Conservation (phyloP, 106 monocot species). For the Gastrodia elata region DNA sequence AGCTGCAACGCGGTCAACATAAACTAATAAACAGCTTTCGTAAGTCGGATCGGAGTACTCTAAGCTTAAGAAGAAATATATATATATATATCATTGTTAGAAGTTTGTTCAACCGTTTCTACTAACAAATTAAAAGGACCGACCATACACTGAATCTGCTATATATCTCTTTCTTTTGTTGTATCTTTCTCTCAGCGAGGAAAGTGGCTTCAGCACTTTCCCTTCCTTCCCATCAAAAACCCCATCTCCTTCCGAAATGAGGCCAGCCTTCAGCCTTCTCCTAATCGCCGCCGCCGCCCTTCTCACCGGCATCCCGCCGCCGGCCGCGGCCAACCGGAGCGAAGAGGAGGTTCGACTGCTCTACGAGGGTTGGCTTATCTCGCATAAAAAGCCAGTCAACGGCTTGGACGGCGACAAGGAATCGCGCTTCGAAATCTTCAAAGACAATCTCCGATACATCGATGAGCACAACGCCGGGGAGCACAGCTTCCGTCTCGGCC, state of each 20-base stretch:
- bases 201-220: neutral
- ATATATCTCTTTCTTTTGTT: too few relatives aligned
- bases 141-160: too few relatives aligned
- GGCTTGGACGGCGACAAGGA: conserved; percentile 35
- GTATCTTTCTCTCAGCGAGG: neutral
- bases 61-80: too few relatives aligned
- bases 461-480: conserved; percentile 43
- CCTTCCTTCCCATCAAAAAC: neutral
- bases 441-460: conserved; percentile 40
- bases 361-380: conserved; percentile 31
- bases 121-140: too few relatives aligned
- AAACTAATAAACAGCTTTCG: too few relatives aligned
- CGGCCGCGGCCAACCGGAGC: conserved; percentile 2
- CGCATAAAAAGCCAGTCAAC: conserved; percentile 25
- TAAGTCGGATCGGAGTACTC: too few relatives aligned
- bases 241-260: neutral
- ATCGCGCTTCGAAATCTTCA: conserved; percentile 37
- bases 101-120: too few relatives aligned
- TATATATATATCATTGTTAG: too few relatives aligned
- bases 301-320: neutral
- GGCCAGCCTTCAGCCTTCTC: neutral
- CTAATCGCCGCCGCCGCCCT: neutral
- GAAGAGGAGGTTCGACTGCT: conserved; percentile 19
- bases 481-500: conserved; percentile 27
- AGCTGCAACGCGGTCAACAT: too few relatives aligned